Evolutionary conservation across 345 rosid genomes (phyloP).

Genomic region (Aquilaria yunnanensis): DNA sequence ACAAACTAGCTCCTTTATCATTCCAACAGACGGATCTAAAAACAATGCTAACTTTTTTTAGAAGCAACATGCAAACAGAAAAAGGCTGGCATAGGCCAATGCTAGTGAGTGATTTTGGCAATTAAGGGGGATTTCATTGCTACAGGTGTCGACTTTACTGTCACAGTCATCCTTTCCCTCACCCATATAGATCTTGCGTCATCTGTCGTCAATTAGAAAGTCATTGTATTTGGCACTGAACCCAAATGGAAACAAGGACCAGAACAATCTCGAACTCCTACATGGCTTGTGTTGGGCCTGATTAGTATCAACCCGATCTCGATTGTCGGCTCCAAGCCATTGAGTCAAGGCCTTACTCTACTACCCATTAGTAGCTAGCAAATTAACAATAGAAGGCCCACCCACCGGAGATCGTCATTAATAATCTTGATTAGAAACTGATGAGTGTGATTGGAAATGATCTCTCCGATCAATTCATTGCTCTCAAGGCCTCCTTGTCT

Average conservation of each 20-base stretch:
- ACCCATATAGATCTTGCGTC: too few species aligned
- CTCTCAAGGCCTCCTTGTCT: slow-evolving; percentile 47
- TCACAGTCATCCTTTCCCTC: too few species aligned
- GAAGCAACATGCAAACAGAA: too few species aligned
- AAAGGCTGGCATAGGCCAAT: too few species aligned
- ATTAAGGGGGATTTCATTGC: too few species aligned
- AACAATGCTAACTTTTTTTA: too few species aligned
- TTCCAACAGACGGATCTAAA: too few species aligned
- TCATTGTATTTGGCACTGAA: too few species aligned
- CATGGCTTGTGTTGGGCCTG: slow-evolving; percentile 29
- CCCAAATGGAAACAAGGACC: slow-evolving; percentile 29
- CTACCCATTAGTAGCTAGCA: slow-evolving; percentile 4
- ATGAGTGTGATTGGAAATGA: slow-evolving; percentile 34
- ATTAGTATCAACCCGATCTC: slow-evolving; percentile 56
- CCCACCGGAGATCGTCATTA: neutral
- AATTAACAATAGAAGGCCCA: slow-evolving; percentile 4
- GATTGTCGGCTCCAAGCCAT: slow-evolving; percentile 66
- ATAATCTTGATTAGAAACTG: slow-evolving; percentile 14
- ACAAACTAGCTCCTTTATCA: too few species aligned
- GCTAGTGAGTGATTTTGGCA: too few species aligned
- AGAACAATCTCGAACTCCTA: slow-evolving; percentile 58
- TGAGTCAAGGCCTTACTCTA: slow-evolving; percentile 39
- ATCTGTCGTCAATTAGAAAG: too few species aligned
- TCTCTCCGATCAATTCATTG: slow-evolving; percentile 59
- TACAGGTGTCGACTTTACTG: too few species aligned